A percentile compares a stretch with the other conserved stretches of the same genome.
Conservation (phyloP, 2,329 filamentous ascomycete genomes). For the Eutypella sp. region DNA sequence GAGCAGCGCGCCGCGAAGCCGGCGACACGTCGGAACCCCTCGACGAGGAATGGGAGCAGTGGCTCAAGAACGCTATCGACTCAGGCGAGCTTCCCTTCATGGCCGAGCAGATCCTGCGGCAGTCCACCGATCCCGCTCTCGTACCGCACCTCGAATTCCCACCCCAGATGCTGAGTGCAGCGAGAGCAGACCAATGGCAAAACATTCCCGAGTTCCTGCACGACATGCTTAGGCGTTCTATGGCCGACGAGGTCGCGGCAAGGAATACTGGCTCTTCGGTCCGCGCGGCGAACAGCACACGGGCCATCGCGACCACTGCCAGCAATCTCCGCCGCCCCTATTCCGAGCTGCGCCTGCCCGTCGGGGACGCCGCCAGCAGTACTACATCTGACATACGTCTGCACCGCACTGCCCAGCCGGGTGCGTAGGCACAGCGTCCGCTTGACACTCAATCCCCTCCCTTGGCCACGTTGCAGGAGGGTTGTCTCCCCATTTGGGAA, state of each 20-base stretch:
- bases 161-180: slow-evolving; percentile 47
- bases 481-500: background rate
- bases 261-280: slow-evolving; percentile 7
- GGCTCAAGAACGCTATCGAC: slow-evolving; percentile 66
- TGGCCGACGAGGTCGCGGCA: slow-evolving; percentile 32
- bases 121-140: slow-evolving; percentile 30
- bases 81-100: slow-evolving; percentile 50
- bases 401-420: slow-evolving; percentile 27
- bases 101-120: slow-evolving; percentile 36
- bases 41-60: slow-evolving; percentile 71
- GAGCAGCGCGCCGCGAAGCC: slow-evolving; percentile 57
- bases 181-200: slow-evolving; percentile 52
- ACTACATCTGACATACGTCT: slow-evolving; percentile 20
- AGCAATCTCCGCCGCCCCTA: slow-evolving; percentile 20
- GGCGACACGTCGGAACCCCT: slow-evolving; percentile 54
- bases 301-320: slow-evolving; percentile 8
- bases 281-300: slow-evolving; percentile 6
- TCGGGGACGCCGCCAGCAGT: slow-evolving; percentile 24
- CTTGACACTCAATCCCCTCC: background rate
- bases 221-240: slow-evolving; percentile 43
- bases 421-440: slow-evolving; percentile 16
- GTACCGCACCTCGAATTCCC: slow-evolving; percentile 39
- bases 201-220: slow-evolving; percentile 54
- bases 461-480: background rate
- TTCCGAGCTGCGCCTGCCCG: slow-evolving; percentile 35